A percentile compares a stretch with the other conserved stretches of the same genome.
phyloP scores from a whole-genome alignment of 2,329 filamentous ascomycete species.

The Cordyceps tenuipes region DNA sequence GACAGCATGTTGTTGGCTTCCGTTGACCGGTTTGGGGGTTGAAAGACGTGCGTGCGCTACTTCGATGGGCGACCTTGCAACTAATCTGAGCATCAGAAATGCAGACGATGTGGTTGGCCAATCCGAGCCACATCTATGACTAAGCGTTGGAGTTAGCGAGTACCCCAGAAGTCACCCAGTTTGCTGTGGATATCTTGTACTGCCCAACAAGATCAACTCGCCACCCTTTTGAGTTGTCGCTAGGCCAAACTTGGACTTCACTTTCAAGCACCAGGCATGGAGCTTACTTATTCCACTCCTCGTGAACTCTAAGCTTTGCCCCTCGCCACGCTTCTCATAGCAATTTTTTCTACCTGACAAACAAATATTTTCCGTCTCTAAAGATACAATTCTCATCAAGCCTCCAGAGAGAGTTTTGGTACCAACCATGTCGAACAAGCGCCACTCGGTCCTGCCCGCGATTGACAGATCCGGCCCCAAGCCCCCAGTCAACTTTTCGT shows the following conservation, averaged over 20 bases:
- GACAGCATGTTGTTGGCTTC: conserved; percentile 35
- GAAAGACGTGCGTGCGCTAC: conserved; percentile 27
- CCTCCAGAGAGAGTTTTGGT: not conserved
- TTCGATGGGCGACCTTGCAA: conserved; percentile 24
- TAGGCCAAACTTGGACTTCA: not conserved
- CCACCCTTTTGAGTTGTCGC: not conserved
- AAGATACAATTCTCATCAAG: not conserved
- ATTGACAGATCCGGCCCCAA: conserved; percentile 46
- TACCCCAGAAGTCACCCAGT: conserved; percentile 14
- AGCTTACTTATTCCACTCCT: not conserved
- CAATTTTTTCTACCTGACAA: not conserved
- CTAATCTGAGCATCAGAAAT: conserved; percentile 30
- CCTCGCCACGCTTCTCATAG: not conserved
- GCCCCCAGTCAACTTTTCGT: conserved; percentile 54
- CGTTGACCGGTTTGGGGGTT: conserved; percentile 23
- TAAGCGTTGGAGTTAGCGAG: conserved; percentile 24
- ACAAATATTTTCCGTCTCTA: not conserved
- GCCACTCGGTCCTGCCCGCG: conserved; percentile 48
- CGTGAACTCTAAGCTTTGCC: not conserved
- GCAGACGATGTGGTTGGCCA: conserved; percentile 33
- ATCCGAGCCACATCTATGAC: conserved; percentile 22
- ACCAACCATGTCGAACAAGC: conserved; percentile 36
- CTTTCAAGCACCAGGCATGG: not conserved
- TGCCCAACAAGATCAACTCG: not conserved
- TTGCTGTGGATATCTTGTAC: not conserved